Conservation (phyloP, 2,329 filamentous ascomycete species). For the Verticillium nonalfalfae region DNA sequence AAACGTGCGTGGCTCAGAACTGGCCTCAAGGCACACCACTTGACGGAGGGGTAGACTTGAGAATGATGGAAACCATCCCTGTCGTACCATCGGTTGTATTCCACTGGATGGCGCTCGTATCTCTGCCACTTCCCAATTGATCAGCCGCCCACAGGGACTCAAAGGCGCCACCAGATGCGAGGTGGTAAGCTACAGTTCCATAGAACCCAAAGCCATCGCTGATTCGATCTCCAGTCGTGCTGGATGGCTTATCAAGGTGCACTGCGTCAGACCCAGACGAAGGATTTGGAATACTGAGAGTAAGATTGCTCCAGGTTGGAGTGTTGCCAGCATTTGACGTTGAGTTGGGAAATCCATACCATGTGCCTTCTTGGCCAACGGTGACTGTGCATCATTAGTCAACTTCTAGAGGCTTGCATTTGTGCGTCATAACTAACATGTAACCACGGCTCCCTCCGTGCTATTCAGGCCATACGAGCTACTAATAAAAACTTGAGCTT, state of each 20-base stretch:
- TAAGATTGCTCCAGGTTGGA: slow-evolving; percentile 16
- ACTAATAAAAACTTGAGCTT: slow-evolving; percentile 7
- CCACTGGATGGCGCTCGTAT: slow-evolving; percentile 16
- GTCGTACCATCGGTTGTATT: slow-evolving; percentile 11
- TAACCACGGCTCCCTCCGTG: slow-evolving; percentile 3
- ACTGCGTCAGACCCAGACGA: slow-evolving; percentile 12
- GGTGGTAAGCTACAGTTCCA: slow-evolving; percentile 10
- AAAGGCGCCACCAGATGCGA: slow-evolving; percentile 10
- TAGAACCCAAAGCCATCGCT: slow-evolving; percentile 19
- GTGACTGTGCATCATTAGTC: slow-evolving; percentile 6
- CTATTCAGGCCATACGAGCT: slow-evolving; percentile 1
- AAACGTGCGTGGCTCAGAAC: too few relatives aligned
- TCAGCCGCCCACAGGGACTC: slow-evolving; percentile 16
- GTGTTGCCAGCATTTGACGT: slow-evolving; percentile 1
- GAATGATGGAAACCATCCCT: slow-evolving; percentile 10
- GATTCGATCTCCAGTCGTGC: slow-evolving; percentile 1
- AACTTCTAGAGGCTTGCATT: background rate
- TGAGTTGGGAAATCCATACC: slow-evolving; percentile 14
- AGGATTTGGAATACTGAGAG: slow-evolving; percentile 15
- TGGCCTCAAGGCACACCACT: background rate
- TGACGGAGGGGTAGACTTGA: slow-evolving; percentile 14
- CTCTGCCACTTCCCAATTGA: slow-evolving; percentile 8
- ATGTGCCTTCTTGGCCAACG: slow-evolving; percentile 5
- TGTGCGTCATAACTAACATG: slow-evolving; percentile 1
- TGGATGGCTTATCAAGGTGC: slow-evolving; percentile 10